Conservation (phyloP, 2,329 filamentous ascomycete genomes). For the Anisogramma anomala region DNA sequence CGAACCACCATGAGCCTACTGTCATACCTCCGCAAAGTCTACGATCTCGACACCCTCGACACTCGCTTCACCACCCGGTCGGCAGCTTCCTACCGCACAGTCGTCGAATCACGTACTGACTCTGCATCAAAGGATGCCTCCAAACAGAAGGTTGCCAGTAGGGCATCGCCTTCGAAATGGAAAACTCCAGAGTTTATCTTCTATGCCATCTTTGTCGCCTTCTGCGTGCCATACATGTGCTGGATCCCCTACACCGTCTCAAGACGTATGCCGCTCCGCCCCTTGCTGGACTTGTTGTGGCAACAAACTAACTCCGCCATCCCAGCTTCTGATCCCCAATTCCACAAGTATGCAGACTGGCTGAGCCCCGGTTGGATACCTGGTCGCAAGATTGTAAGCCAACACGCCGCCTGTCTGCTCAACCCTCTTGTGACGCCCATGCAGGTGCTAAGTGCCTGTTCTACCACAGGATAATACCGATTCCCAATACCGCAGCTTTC, state of each 20-base stretch:
- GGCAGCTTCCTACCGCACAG: constrained; percentile 51
- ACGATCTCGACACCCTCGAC: constrained; percentile 35
- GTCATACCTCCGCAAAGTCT: constrained; percentile 43
- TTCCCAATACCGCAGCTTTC: constrained; percentile 73
- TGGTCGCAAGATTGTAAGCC: constrained; percentile 71
- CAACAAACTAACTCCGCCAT: constrained; percentile 14
- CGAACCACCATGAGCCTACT: constrained; percentile 11
- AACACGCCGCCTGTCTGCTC: background rate
- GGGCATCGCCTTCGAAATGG: constrained; percentile 62
- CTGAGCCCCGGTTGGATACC: constrained; percentile 83
- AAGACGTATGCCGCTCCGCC: constrained; percentile 43
- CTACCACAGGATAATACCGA: constrained; percentile 68
- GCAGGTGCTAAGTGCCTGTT: background rate
- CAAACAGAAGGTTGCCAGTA: constrained; percentile 31
- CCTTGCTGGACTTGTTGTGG: too few relatives aligned
- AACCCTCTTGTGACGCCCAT: background rate
- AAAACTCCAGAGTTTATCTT: constrained; percentile 72
- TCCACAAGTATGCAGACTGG: constrained; percentile 57
- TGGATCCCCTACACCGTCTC: constrained; percentile 82
- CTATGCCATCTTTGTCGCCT: constrained; percentile 60
- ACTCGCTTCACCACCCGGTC: constrained; percentile 51
- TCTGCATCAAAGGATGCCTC: constrained; percentile 28
- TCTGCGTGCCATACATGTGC: constrained; percentile 74
- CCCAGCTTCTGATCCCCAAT: constrained; percentile 69
- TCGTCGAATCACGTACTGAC: constrained; percentile 40